Evolutionary conservation across 805 yeast genomes (phyloP), one percentile per base, ranked within the genome.

Genomic region (Ascoidea asiatica): DNA sequence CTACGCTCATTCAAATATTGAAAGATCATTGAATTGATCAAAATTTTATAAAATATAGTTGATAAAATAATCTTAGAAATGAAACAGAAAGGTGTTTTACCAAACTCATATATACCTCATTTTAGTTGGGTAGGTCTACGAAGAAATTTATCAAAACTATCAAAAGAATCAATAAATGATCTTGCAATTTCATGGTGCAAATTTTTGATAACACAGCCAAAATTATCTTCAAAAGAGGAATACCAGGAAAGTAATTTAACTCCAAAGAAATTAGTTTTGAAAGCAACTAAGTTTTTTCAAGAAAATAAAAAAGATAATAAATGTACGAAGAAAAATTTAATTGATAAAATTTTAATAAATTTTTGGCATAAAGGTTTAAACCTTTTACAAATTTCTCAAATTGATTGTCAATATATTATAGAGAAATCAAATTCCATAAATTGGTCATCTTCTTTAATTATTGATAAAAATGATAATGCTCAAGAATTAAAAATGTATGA

Each of bases 391-490:
- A 55, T 78, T 38, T 79, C 92, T 0, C 87, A 81, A 48, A 60
- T 82, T 4, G 92, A 84, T 51, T 73, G 81, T 44, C 83, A 79
- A 51, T 54, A 72, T 39, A 63, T 82, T 39, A 72, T 82, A 2
- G 82, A 79, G 52, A 69, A 72, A 46, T 79, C 88, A 0, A 60
- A 49, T 21, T 48, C 51, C 2, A 58, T 54, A 44, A 49, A 50
- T 23, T 71, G 75, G 76, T 53, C 54, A 5, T 53, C 59, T 3
- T 52, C 62, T 2, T 55, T 59, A 6, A 51, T 61, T 0, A 47
- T 56, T 4, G 51, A 57, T 20, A 53, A 58, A 1, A 49, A 55
- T 2, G 53, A 52, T 0, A 52, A 55, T 11, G 52, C 59, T 8
- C 55, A 58, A 13, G 62, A 61, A 21, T 58, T 58, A 42, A 51